A percentile compares a stretch with the other conserved stretches of the same genome.
Evolutionary conservation across 352 stramenopile genomes (phyloP).

Genomic region (Paralagenidium karlingii): DNA sequence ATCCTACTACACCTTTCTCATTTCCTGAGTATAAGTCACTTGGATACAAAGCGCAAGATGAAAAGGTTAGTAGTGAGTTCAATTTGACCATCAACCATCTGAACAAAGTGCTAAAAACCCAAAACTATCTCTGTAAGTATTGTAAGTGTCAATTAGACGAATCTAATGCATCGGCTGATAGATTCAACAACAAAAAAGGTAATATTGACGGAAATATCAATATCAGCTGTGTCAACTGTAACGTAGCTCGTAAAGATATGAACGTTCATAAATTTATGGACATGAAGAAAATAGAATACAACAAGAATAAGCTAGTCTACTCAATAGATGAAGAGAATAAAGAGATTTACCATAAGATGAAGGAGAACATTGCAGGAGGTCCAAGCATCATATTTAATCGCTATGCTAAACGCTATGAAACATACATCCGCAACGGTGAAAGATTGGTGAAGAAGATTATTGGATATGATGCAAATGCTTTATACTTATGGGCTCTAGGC

Average conservation of each 20-base stretch:
- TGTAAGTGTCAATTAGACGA: slow-evolving; percentile 2
- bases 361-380: slow-evolving; percentile 2
- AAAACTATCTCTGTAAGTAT: not conserved
- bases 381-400: slow-evolving; percentile 2
- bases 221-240: slow-evolving; percentile 11
- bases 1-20: too few species aligned
- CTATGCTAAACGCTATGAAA: slow-evolving; percentile 1
- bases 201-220: slow-evolving; percentile 6
- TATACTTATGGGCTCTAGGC: slow-evolving; percentile 17
- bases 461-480: slow-evolving; percentile 12
- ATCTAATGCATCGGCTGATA: slow-evolving; percentile 4
- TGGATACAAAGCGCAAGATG: slow-evolving; percentile 1
- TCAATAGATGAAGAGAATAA: slow-evolving; percentile 4
- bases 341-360: slow-evolving; percentile 1
- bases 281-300: slow-evolving; percentile 1
- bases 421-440: not conserved
- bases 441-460: slow-evolving; percentile 2
- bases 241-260: slow-evolving; percentile 14
- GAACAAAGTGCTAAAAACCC: slow-evolving; percentile 1
- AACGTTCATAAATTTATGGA: slow-evolving; percentile 1
- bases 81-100: slow-evolving; percentile 1
- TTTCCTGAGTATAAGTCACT: not conserved
- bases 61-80: too few species aligned
- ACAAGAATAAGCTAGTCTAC: slow-evolving; percentile 1
- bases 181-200: slow-evolving; percentile 1